Conservation (phyloP, 345 rosid genomes). For the Lagerstroemia speciosa region DNA sequence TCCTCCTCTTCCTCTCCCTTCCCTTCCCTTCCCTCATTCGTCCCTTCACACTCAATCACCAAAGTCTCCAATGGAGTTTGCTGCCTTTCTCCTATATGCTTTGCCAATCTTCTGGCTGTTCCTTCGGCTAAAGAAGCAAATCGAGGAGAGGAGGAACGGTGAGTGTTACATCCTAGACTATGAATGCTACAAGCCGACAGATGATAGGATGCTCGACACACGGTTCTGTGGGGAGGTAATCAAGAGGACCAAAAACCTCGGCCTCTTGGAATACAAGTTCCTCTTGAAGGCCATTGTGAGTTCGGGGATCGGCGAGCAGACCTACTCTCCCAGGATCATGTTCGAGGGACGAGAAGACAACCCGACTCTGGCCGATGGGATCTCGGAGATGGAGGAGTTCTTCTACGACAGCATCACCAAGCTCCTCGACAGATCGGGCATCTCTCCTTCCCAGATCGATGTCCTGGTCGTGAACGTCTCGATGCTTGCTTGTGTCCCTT, state of each 20-base stretch:
- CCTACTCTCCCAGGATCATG: conserved; percentile 31
- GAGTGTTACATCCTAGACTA: conserved; percentile 40
- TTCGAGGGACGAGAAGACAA: conserved; percentile 34
- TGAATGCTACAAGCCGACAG: conserved; percentile 33
- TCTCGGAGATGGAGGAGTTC: conserved; percentile 84
- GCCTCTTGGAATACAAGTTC: conserved; percentile 38
- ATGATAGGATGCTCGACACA: conserved; percentile 32
- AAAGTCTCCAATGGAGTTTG: conserved; percentile 20
- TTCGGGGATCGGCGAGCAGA: conserved; percentile 41
- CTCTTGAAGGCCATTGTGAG: conserved; percentile 41
- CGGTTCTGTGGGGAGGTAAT: conserved; percentile 28
- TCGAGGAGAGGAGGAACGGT: conserved; percentile 17
- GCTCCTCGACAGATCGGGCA: conserved; percentile 45
- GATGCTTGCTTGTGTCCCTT: conserved; percentile 57
- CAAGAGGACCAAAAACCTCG: conserved; percentile 28
- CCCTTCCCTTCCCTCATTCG: not conserved
- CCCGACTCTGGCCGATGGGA: conserved; percentile 50
- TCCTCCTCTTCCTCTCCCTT: not conserved
- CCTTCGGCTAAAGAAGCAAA: conserved; percentile 15
- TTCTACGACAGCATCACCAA: conserved; percentile 51
- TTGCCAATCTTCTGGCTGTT: conserved; percentile 19
- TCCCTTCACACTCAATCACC: conserved; percentile 14
- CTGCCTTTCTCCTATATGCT: conserved; percentile 12
- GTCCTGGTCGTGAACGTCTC: conserved; percentile 74
- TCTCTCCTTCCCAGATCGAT: conserved; percentile 63